Conservation (phyloP, 1,284 basidiomycete species). For the Boletus albobrunnescens region DNA sequence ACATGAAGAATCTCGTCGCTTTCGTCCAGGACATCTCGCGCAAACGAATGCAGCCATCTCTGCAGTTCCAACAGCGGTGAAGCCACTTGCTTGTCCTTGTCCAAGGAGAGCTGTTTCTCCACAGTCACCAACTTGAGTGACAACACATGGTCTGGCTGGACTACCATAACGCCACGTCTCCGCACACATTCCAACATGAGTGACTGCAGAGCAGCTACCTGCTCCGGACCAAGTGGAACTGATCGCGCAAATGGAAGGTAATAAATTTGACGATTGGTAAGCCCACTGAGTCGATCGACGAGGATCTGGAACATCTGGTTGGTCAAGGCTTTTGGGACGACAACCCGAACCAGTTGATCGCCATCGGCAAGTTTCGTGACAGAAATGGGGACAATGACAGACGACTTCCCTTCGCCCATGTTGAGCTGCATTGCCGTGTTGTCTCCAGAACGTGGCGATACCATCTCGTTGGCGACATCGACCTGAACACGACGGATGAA, state of each 20-base stretch:
- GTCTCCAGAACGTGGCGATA: slow-evolving; percentile 31
- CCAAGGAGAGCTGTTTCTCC: slow-evolving; percentile 18
- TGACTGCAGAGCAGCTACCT: slow-evolving; percentile 15
- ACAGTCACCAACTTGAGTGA: slow-evolving; percentile 32
- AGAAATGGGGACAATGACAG: slow-evolving; percentile 49
- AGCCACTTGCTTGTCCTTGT: background rate
- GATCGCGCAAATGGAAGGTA: slow-evolving; percentile 43
- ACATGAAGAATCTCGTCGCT: slow-evolving; percentile 42
- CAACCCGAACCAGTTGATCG: slow-evolving; percentile 40
- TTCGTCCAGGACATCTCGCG: slow-evolving; percentile 41
- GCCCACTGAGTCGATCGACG: slow-evolving; percentile 39
- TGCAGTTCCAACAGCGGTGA: slow-evolving; percentile 12
- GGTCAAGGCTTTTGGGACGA: slow-evolving; percentile 44
- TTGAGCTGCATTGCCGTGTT: slow-evolving; percentile 48
- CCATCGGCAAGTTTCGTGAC: slow-evolving; percentile 41
- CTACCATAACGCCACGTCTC: slow-evolving; percentile 40
- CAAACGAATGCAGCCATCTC: slow-evolving; percentile 26
- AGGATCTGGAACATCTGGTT: slow-evolving; percentile 49
- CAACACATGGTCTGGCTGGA: slow-evolving; percentile 50
- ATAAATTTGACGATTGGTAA: slow-evolving; percentile 44
- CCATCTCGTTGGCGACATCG: slow-evolving; percentile 45
- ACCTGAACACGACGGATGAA: slow-evolving; percentile 39
- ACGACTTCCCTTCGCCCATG: slow-evolving; percentile 58
- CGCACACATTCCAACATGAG: slow-evolving; percentile 38
- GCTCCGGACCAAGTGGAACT: slow-evolving; percentile 14